These are phyloP conservation scores for Mycena polygramma DNA, from an alignment of 768 basidiomycete genomes.

Conservation along the genomic window DNA sequence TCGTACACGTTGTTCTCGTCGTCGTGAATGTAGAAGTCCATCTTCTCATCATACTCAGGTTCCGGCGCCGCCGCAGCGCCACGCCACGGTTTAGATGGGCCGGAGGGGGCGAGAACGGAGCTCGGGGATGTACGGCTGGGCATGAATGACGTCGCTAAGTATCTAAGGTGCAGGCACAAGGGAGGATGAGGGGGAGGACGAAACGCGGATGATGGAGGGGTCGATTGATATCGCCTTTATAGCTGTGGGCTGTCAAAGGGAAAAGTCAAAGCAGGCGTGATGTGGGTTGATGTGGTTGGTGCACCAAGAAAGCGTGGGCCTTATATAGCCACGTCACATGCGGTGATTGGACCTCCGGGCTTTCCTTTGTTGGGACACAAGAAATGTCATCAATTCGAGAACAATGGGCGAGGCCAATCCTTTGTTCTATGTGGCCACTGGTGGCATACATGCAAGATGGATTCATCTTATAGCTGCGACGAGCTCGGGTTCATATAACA, in stretches of 20 bases:
- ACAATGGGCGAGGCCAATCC: conserved; percentile 16
- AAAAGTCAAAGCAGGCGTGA: conserved; percentile 17
- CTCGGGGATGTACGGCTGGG: conserved; percentile 28
- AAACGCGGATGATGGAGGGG: conserved; percentile 25
- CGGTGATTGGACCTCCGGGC: conserved; percentile 16
- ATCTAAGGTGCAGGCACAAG: conserved; percentile 1
- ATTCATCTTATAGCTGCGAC: not conserved
- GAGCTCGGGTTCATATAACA: not conserved
- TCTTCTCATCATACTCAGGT: conserved; percentile 24
- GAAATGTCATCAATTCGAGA: conserved; percentile 28
- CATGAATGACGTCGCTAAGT: conserved; percentile 30
- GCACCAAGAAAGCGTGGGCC: conserved; percentile 9
- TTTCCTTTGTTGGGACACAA: conserved; percentile 29
- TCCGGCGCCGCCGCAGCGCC: conserved; percentile 12
- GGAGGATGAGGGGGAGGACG: conserved; percentile 5
- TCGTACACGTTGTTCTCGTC: conserved; percentile 18
- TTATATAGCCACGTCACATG: conserved; percentile 34
- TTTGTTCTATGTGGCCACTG: conserved; percentile 21
- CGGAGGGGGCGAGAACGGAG: conserved; percentile 20
- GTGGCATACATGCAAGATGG: not conserved
- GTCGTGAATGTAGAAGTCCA: conserved; percentile 19
- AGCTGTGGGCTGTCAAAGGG: conserved; percentile 30
- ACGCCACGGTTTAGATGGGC: conserved; percentile 28
- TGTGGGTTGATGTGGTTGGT: conserved; percentile 27
- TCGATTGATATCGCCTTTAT: conserved; percentile 36